phyloP scores from a whole-genome alignment of 495 filamentous ascomycete species.

The Clohesyomyces aquaticus region DNA sequence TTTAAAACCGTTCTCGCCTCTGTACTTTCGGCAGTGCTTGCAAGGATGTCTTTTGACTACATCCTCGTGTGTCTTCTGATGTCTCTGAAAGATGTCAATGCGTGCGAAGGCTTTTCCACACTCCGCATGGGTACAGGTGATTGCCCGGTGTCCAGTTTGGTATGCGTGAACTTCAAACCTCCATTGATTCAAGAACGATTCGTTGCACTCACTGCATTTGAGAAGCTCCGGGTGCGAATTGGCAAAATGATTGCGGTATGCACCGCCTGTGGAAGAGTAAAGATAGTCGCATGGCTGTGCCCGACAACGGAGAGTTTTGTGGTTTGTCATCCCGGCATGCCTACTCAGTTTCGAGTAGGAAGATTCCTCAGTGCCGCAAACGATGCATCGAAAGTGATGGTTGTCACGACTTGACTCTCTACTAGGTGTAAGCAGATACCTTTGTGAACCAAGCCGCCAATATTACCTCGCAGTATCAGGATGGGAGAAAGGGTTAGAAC shows the following conservation, averaged over 20 bases:
- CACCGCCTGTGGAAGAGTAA: not conserved
- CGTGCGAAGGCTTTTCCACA: conserved; percentile 44
- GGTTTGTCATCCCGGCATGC: no score
- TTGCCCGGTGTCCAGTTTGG: conserved; percentile 16
- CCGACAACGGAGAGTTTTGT: no score
- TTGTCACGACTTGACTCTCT: no score
- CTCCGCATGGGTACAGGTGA: conserved; percentile 5
- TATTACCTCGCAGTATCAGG: no score
- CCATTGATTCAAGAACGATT: not conserved
- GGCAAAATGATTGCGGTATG: not conserved
- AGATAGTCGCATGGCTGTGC: conserved; percentile 1
- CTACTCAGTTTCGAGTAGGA: no score
- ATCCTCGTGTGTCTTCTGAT: conserved; percentile 36
- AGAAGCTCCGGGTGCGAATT: not conserved
- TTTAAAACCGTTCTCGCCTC: conserved; percentile 47
- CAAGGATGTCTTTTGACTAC: conserved; percentile 38
- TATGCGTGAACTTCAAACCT: not conserved
- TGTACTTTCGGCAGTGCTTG: conserved; percentile 43
- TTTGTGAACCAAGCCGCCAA: no score
- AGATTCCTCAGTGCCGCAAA: no score
- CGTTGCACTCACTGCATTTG: conserved; percentile 3
- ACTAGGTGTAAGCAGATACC: no score
- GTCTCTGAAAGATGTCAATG: conserved; percentile 42
- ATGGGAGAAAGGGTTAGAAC: no score
- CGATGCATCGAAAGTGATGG: no score